Evolutionary conservation across 768 basidiomycete genomes (phyloP), one percentile per base, ranked within the genome.

Genomic region (Tulasnella sp.): DNA sequence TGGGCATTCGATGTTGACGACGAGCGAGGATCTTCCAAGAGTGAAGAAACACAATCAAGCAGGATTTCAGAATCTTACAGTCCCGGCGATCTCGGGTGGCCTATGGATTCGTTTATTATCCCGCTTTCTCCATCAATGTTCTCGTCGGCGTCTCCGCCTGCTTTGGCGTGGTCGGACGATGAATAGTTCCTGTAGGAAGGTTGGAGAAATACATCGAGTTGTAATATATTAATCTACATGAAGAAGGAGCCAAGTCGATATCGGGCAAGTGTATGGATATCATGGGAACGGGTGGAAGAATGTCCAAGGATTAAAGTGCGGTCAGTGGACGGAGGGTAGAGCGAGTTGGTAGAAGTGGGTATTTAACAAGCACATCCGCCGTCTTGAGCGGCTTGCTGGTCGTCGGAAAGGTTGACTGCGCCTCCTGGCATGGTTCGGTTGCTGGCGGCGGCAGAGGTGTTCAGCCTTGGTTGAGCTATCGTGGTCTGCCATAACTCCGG

Each of bases 401-500:
- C 73, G 2, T 73, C 65, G 26, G 69, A 63, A 9, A 70, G 69
- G 41, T 52, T 70, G 1, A 70, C 69, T 26, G 75, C 75, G 35
- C 65, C 72, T 14, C 75, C 75, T 19, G 75, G 75, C 75, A 76
- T 76, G 26, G 40, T 62, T 40, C 59, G 35, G 32, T 68, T 40
- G 26, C 9, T 44, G n/a, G 69, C 69, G 9, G 5, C 19, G 3
- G 42, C 69, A 6, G 42, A 42, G 29, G n/a, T n/a, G n/a, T n/a
- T 36, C 47, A 65, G 36, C 39, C 63, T 66, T 26, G 40, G 64
- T 19, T 79, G 75, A 9, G 52, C 52, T 14, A 29, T 12, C 32
- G 52, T 59, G 22, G 52, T 59, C 26, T 69, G 64, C 92, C 92
- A 94, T 64, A 95, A 81, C 78, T 89, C 89, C 0, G 92, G 91